A percentile compares a stretch with the other conserved stretches of the same genome.
phyloP scores from a whole-genome alignment of 1,284 basidiomycete species.

The Trichosporon sp. region DNA sequence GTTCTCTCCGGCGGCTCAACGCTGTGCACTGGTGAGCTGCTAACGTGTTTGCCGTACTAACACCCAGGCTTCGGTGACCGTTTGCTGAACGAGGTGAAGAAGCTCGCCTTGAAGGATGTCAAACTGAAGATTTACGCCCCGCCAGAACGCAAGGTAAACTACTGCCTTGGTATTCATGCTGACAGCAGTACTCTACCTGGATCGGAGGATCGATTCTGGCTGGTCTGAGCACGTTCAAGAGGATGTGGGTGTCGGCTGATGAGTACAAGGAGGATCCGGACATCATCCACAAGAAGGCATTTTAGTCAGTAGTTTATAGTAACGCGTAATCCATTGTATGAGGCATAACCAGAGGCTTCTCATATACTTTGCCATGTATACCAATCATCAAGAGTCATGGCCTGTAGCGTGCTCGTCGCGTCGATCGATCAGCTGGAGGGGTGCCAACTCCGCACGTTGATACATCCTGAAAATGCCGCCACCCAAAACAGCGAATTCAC shows the following conservation, averaged over 20 bases:
- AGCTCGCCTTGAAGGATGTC: constrained; percentile 91
- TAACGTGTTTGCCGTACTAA: not conserved
- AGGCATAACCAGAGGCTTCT: constrained; percentile 2
- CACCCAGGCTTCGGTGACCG: constrained; percentile 88
- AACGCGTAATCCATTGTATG: constrained; percentile 14
- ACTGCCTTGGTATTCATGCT: not conserved
- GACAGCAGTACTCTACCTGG: constrained; percentile 85
- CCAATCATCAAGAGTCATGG: constrained; percentile 5
- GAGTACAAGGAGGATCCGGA: constrained; percentile 99
- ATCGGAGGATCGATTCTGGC: constrained; percentile 97
- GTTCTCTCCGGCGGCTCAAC: constrained; percentile 97
- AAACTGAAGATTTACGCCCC: constrained; percentile 99
- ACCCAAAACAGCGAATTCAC: constrained; percentile 11
- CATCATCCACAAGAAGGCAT: constrained; percentile 73
- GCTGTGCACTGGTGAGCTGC: constrained; percentile 70
- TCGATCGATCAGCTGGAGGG: not conserved
- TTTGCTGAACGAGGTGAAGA: constrained; percentile 92
- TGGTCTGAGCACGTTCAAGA: constrained; percentile 95
- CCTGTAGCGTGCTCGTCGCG: not conserved
- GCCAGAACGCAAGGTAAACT: constrained; percentile 81
- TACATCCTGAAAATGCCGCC: not conserved
- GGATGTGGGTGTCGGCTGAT: constrained; percentile 99
- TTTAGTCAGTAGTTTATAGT: constrained; percentile 34
- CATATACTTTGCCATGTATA: constrained; percentile 22
- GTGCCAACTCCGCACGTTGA: not conserved